Evolutionary conservation across 768 basidiomycete genomes (phyloP), one percentile per base, ranked within the genome.

Genomic region (Leccinum arenicola): DNA sequence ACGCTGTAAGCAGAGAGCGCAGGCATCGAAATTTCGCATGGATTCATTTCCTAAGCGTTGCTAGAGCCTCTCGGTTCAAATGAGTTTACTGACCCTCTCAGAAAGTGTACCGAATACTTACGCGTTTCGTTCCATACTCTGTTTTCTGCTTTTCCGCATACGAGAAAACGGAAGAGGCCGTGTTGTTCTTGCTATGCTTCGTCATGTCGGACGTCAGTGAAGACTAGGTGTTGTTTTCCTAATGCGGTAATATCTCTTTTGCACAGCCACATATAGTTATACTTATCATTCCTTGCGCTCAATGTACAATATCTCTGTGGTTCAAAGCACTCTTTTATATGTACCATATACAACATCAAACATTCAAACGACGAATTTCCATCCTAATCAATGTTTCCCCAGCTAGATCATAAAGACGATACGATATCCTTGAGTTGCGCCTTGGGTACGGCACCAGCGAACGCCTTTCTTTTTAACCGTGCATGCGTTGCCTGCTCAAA

Each of bases 11-110:
- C 96, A 99, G 14, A 97, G 82, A 6, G 89, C 82, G 70, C 97
- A 98, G 1, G 93, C 87, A 72, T 97, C 93, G 71, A 97, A 95
- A 54, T 83, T 83, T 40, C 93, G 86, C 89, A 95, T 93, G 11
- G 90, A 94, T 73, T 97, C 95, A 70, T 92, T 89, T 36, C 94
- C 95, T 69, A 74, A 40, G 50, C 70, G 72, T 74, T 73, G 73
- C 72, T 73, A 60, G 50, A 57, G 35, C 35, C 14, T 52, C 48
- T 64, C 55, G 56, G 56, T 38, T 58, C 21, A 40, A 36, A 56
- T 59, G 40, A 50, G 23, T 58, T 19, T 31, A 49, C 48, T 10
- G 10, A 50, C n/a, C 4, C 9, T 21, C 29, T 10, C 10, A 15
- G 2, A 5, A 29, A 36, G 5, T 31, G 19, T 10, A 47, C 47